Base-by-base conservation (phyloP, 176 grass and related monocot genomes). In the Musa troglodytarum region DNA sequence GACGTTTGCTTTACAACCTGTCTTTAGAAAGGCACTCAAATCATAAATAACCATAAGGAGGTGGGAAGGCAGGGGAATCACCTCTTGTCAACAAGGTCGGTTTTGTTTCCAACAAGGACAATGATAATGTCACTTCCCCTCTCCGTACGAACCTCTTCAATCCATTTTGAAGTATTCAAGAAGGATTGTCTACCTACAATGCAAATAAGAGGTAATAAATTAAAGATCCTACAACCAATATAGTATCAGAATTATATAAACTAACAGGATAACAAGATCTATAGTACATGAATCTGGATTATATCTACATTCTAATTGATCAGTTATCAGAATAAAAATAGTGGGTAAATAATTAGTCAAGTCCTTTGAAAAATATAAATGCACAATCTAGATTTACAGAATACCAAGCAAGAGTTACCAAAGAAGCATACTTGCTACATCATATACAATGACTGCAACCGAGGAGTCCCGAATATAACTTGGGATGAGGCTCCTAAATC, bases 91-190 rank as follows among this genome's bases (percentile, higher is more conserved):
- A 98, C 94, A 87, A 93, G 94, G 65, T 98, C 94, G 53, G 94
- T 98, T 86, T 98, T 98, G 86, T 98, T 98, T 67, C 82, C 94
- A 56, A 98, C 94, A 80, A 98, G 90, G 76, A 98, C 94, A 85
- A 98, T 93, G 64, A 98, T 97, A 74, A 97, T 90, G 85, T 97
- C 94, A 82, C 94, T 98, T 68, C 94, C 90, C 69, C 90, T 90
- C 83, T 98, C 94, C 62, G 94, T 93, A 75, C 87, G 90, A 50
- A 98, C 94, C 87, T 98, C 94, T 76, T 98, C 94, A 51, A 98
- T 98, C 94, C 94, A 98, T 80, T 98, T 98, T 53, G 90, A 98
- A 77, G 94, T 98, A 85, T 98, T 98, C 21, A 98, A 86, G 88
- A 98, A 98, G 72, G 94, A 93, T 65, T 98, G 90, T 58, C 90